These are phyloP conservation scores for Cucumis melo DNA, from an alignment of 306 rosid species.

Conservation along the genomic window DNA sequence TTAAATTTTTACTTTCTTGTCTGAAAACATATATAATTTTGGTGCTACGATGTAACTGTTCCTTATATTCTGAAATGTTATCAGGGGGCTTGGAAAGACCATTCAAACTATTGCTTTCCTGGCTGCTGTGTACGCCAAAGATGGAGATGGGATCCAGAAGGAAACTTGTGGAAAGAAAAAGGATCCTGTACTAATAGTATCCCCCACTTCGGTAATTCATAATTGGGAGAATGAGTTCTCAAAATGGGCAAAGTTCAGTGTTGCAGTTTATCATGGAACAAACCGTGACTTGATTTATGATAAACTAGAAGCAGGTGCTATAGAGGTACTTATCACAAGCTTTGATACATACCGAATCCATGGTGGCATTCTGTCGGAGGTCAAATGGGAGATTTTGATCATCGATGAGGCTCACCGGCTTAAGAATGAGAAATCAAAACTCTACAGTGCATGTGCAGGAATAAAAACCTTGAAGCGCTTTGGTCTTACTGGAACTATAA, in stretches of 20 bases:
- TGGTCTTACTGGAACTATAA: constrained; percentile 88
- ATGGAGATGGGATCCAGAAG: constrained; percentile 24
- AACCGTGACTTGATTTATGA: constrained; percentile 65
- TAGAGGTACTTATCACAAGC: constrained; percentile 82
- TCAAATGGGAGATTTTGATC: constrained; percentile 63
- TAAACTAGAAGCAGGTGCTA: constrained; percentile 36
- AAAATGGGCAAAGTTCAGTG: constrained; percentile 74
- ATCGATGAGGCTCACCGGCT: constrained; percentile 89
- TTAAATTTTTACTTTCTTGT: background rate
- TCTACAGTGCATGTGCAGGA: constrained; percentile 60
- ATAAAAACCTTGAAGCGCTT: constrained; percentile 61
- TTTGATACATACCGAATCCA: constrained; percentile 82
- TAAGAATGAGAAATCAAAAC: constrained; percentile 85
- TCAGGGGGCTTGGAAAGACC: constrained; percentile 97
- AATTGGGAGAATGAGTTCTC: constrained; percentile 92
- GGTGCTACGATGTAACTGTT: constrained; percentile 7
- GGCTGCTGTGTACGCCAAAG: constrained; percentile 73
- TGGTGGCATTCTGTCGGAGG: constrained; percentile 44
- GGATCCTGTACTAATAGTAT: constrained; percentile 63
- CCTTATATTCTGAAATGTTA: constrained; percentile 13
- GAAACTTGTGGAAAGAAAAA: constrained; percentile 24
- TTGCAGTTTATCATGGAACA: constrained; percentile 71
- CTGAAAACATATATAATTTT: background rate
- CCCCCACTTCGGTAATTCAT: constrained; percentile 78
- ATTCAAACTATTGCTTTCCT: constrained; percentile 89